Base-by-base conservation (phyloP, 176 grass and related monocot genomes). In the Luzula sylvatica region DNA sequence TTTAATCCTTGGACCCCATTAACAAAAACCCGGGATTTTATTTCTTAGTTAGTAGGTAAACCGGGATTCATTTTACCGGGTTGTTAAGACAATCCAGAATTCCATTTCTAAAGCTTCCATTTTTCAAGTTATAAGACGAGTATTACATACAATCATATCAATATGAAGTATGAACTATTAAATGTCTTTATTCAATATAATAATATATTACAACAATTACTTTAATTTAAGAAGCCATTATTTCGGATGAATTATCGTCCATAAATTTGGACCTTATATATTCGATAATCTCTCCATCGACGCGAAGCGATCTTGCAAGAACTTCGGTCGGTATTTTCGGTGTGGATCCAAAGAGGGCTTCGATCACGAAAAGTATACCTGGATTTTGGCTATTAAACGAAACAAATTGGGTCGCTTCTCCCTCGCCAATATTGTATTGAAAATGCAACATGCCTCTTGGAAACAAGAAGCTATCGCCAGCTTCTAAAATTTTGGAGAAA, bases 371-470 rank as follows among this genome's bases (percentile, higher is more conserved):
- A 18, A 80, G 7, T 8, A 74, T 72, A 8, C 86, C 80, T 0
- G 86, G 86, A 15, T 75, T 50, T 67, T 89, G 75, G 72, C 58
- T 89, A 22, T 89, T 72, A 79, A 89, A 83, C 25, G 72, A 64
- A 1, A 73, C 71, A 1, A 80, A 35, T 56, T 64, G 70, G 15
- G 56, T 9, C 6, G 86, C 80, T 38, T 60, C 40, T 1, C 26
- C 65, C 19, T 55, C 3, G 0, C 80, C 75, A 12, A 90, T 40
- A 32, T 90, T 90, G 80, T 69, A 78, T 63, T 83, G 70, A 67
- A 83, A 90, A 79, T 90, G 86, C 51, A 84, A 50, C 18, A 89
- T 66, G 0, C 85, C 85, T 0, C 67, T 65, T 0, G 85, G 85
- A 56, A 83, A 74, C 9, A 83, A 60, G 17, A 88, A 88, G 1